Percentiles rank a stretch among this genome's conserved stretches.
phyloP scores from a whole-genome alignment of 2,329 filamentous ascomycete species.

The Phoma sp. region DNA sequence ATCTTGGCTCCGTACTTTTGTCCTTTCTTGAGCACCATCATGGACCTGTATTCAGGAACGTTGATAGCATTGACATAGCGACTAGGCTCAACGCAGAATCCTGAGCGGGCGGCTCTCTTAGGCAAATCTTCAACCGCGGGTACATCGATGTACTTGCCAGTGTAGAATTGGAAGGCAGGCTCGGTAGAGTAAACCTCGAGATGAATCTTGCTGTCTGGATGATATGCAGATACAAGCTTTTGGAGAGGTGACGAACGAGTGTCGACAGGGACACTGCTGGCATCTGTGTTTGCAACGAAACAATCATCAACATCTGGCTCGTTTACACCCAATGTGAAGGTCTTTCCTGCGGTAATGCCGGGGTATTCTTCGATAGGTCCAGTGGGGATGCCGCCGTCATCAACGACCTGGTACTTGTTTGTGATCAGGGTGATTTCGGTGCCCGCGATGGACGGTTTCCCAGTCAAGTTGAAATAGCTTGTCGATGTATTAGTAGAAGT shows the following conservation, averaged over 20 bases:
- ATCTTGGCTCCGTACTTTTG: conserved; percentile 80
- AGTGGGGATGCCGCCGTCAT: conserved; percentile 75
- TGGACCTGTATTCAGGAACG: conserved; percentile 76
- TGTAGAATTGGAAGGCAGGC: conserved; percentile 97
- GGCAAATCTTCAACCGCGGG: conserved; percentile 66
- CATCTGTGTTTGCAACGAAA: conserved; percentile 76
- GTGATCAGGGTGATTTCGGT: conserved; percentile 66
- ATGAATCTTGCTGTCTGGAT: conserved; percentile 76
- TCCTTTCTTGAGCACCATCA: conserved; percentile 83
- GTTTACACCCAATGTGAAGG: conserved; percentile 74
- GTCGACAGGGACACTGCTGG: conserved; percentile 59
- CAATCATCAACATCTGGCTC: conserved; percentile 87
- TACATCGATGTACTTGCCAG: conserved; percentile 82
- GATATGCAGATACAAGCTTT: conserved; percentile 73
- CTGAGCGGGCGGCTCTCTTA: conserved; percentile 71
- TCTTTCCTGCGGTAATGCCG: conserved; percentile 67
- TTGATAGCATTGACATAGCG: conserved; percentile 91
- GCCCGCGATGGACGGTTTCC: conserved; percentile 64
- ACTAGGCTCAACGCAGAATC: conserved; percentile 91
- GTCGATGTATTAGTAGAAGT: background rate
- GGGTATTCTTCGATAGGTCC: conserved; percentile 69
- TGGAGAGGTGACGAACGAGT: conserved; percentile 64
- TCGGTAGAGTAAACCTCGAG: conserved; percentile 90
- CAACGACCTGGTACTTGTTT: conserved; percentile 74
- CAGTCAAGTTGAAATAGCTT: conserved; percentile 73